phyloP scores from a whole-genome alignment of 352 stramenopile species.

The Phytophthora gonapodyides region DNA sequence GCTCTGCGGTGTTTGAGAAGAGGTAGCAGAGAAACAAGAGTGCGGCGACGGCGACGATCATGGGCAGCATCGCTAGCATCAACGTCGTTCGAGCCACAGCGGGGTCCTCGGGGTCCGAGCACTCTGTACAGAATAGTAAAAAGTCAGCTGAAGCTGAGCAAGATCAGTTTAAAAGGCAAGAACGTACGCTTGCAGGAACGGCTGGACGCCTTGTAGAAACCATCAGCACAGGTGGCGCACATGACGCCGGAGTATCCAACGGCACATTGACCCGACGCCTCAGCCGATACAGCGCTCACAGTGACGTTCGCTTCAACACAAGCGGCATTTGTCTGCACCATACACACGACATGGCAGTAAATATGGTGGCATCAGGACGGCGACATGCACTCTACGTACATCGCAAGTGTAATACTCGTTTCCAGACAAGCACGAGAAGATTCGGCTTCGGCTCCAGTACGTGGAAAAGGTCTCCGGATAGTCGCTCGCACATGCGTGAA shows the following conservation, averaged over 20 bases:
- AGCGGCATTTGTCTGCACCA: constrained; percentile 32
- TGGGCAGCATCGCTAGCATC: constrained; percentile 50
- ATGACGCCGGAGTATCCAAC: constrained; percentile 55
- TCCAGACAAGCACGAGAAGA: constrained; percentile 64
- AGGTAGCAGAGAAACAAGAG: constrained; percentile 45
- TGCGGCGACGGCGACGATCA: constrained; percentile 39
- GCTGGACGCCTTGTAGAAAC: constrained; percentile 66
- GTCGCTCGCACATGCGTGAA: constrained; percentile 46
- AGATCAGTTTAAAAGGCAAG: background rate
- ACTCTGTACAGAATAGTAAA: constrained; percentile 27
- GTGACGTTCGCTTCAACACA: constrained; percentile 30
- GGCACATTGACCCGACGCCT: constrained; percentile 43
- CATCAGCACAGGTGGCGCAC: constrained; percentile 46
- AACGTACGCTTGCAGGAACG: constrained; percentile 60
- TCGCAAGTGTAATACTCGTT: constrained; percentile 69
- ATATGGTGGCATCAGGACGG: too few species aligned
- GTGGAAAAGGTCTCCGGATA: constrained; percentile 39
- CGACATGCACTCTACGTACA: constrained; percentile 32
- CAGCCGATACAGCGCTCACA: constrained; percentile 18
- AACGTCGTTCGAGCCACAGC: constrained; percentile 38
- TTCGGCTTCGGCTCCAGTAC: constrained; percentile 53
- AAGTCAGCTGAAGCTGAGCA: background rate
- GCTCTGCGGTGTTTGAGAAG: constrained; percentile 55
- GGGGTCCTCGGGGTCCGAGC: constrained; percentile 47
- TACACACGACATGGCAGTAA: background rate